Conservation (phyloP, 257 asterid genomes). For the Solanum peruvianum region DNA sequence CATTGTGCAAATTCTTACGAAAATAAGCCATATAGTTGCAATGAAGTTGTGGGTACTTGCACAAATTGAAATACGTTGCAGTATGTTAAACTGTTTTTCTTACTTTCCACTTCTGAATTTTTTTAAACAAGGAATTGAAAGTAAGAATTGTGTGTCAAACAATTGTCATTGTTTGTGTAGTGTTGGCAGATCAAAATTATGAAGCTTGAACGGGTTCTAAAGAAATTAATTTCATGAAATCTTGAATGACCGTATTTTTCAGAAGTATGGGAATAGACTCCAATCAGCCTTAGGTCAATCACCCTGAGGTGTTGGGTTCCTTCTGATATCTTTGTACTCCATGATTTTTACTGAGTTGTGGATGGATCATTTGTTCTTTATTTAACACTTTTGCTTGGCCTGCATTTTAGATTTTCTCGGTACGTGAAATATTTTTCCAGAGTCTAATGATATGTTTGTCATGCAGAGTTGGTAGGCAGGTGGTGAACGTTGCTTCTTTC, state of each 20-base stretch:
- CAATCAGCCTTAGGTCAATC: background rate
- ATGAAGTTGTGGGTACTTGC: background rate
- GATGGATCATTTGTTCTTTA: background rate
- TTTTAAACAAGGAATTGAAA: background rate
- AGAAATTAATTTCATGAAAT: background rate
- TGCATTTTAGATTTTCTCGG: no score
- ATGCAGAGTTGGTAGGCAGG: no score
- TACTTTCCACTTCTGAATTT: background rate
- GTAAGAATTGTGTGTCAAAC: background rate
- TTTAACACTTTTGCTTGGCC: background rate
- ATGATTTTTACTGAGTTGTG: background rate
- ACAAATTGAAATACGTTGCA: background rate
- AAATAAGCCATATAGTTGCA: background rate
- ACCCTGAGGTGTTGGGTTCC: background rate
- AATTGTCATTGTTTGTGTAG: background rate
- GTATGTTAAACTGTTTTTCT: background rate
- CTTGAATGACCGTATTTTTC: background rate
- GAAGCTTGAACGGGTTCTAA: background rate
- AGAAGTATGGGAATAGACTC: background rate
- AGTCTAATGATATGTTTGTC: background rate
- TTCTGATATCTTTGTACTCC: background rate
- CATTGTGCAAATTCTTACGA: background rate
- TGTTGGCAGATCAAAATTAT: background rate
- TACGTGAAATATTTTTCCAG: background rate
- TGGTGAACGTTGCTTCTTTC: no score